Conservation (phyloP, 805 yeast species). For the Kregervanrija fluxuum region DNA sequence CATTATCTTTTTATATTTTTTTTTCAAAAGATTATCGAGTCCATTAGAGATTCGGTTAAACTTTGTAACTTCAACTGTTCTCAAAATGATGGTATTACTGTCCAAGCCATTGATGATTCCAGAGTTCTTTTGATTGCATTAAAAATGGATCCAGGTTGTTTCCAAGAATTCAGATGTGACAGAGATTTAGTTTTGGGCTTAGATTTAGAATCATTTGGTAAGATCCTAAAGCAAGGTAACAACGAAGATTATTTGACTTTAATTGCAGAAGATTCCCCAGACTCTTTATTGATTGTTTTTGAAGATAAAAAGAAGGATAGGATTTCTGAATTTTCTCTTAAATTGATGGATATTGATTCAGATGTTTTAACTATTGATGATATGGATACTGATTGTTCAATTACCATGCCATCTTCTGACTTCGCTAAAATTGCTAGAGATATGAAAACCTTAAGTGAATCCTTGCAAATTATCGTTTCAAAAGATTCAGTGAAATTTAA, state of each 20-base stretch:
- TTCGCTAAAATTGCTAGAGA: conserved; percentile 88
- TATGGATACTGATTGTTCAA: conserved; percentile 79
- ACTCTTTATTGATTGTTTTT: conserved; percentile 68
- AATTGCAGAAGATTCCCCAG: conserved; percentile 74
- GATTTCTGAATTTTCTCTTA: conserved; percentile 83
- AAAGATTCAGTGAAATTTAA: conserved; percentile 88
- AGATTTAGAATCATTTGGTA: conserved; percentile 79
- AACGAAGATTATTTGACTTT: conserved; percentile 82
- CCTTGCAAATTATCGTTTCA: conserved; percentile 76
- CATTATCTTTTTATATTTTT: neutral
- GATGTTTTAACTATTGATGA: conserved; percentile 92
- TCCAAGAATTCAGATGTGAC: conserved; percentile 91
- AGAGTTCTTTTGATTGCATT: conserved; percentile 88
- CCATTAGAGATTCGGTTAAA: conserved; percentile 90
- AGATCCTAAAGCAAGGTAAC: conserved; percentile 86
- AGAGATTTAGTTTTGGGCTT: conserved; percentile 87
- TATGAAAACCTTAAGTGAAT: conserved; percentile 78
- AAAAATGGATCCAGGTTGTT: conserved; percentile 81
- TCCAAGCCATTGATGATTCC: conserved; percentile 97
- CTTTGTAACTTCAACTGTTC: conserved; percentile 95
- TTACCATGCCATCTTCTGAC: conserved; percentile 82
- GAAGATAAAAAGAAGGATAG: conserved; percentile 90
- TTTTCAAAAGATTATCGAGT: conserved; percentile 59
- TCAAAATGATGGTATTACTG: conserved; percentile 80
- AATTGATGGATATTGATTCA: conserved; percentile 93